phyloP scores from a whole-genome alignment of 73 alveolate genomes.

The Effrenium voratum region DNA sequence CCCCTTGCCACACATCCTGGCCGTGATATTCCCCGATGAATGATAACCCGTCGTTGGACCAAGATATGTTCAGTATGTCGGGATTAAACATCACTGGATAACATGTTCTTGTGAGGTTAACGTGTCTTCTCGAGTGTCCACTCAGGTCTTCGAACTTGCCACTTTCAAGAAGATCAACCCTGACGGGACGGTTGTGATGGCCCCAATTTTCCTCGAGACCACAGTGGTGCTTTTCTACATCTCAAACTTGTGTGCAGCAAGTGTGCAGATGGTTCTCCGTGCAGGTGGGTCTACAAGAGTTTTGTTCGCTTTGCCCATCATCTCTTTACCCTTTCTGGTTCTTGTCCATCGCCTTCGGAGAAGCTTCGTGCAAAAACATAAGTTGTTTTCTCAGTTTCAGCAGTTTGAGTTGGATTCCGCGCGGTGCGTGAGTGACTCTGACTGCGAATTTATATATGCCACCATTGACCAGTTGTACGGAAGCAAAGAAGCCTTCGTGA shows the following conservation, averaged over 20 bases:
- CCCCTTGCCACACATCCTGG: neutral
- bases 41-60: no score
- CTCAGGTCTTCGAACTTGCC: conserved; percentile 18
- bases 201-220: conserved; percentile 23
- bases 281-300: neutral
- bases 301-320: neutral
- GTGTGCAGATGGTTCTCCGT: neutral
- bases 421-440: neutral
- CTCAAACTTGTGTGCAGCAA: neutral
- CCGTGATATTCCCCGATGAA: no score
- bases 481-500: conserved; percentile 4
- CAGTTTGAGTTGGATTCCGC: neutral
- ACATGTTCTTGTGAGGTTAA: neutral
- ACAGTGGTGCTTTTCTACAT: neutral
- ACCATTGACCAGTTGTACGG: conserved; percentile 3
- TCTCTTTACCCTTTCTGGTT: neutral
- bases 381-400: neutral
- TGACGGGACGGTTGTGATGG: neutral
- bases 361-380: neutral
- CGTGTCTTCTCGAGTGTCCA: neutral
- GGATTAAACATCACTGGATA: neutral
- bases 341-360: neutral
- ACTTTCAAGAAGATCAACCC: conserved; percentile 15
- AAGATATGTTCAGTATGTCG: neutral
- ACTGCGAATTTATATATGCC: neutral